These are phyloP conservation scores for Akanthomyces muscarius DNA, from an alignment of 2,329 filamentous ascomycete genomes.

Conservation along the genomic window DNA sequence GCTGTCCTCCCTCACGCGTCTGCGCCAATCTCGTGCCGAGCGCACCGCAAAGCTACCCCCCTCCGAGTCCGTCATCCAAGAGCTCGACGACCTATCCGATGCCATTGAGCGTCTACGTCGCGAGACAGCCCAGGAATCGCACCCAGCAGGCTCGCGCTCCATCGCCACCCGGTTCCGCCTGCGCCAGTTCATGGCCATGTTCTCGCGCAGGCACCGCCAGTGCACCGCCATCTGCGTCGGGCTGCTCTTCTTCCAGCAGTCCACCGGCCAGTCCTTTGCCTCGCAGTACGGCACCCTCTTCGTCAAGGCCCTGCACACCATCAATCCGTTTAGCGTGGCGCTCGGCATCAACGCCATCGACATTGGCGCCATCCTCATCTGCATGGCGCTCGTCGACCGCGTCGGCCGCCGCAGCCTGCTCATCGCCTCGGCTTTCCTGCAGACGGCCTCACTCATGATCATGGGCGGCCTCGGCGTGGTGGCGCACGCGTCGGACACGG, in stretches of 20 bases:
- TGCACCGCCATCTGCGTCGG: constrained; percentile 25
- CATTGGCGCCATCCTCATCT: constrained; percentile 19
- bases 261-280: constrained; percentile 28
- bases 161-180: not conserved
- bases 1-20: constrained; percentile 15
- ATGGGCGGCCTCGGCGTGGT: constrained; percentile 35
- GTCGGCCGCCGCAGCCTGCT: constrained; percentile 25
- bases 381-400: constrained; percentile 22
- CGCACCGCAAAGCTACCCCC: constrained; percentile 16
- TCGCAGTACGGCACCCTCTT: constrained; percentile 31
- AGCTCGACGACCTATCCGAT: not conserved
- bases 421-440: constrained; percentile 27
- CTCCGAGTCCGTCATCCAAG: not conserved
- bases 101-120: not conserved
- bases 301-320: constrained; percentile 26
- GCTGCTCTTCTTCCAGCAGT: constrained; percentile 31
- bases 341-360: constrained; percentile 23
- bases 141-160: not conserved
- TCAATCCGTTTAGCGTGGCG: constrained; percentile 28
- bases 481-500: constrained; percentile 16
- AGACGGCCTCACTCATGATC: constrained; percentile 28
- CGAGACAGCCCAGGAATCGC: not conserved
- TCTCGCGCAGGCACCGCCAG: constrained; percentile 23
- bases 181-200: constrained; percentile 24
- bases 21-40: constrained; percentile 24